Percentiles rank a stretch among this genome's conserved stretches.
These are phyloP conservation scores for Penicillium lividum DNA, from an alignment of 495 filamentous ascomycete genomes.

Conservation along the genomic window DNA sequence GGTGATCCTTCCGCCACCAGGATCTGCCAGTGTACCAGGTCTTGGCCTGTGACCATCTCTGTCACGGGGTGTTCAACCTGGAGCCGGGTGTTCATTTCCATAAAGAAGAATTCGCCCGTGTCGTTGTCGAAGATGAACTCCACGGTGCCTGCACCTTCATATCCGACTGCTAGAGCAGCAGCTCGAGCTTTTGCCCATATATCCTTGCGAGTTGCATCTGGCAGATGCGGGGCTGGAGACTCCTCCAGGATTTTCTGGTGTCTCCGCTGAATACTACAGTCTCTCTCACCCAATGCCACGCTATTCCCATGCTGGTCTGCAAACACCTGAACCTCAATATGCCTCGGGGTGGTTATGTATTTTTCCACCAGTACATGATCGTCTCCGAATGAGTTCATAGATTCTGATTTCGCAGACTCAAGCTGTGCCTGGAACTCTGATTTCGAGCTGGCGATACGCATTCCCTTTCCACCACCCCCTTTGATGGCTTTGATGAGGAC, in stretches of 20 bases:
- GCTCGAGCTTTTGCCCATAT: constrained; percentile 91
- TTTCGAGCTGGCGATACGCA: constrained; percentile 81
- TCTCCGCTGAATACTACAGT: constrained; percentile 82
- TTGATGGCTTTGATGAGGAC: constrained; percentile 97
- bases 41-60: constrained; percentile 93
- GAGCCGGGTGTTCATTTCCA: constrained; percentile 99
- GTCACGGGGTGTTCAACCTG: constrained; percentile 98
- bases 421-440: constrained; percentile 81
- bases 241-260: constrained; percentile 99
- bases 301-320: constrained; percentile 86
- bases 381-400: constrained; percentile 88
- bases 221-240: constrained; percentile 85
- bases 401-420: constrained; percentile 85
- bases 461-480: constrained; percentile 97
- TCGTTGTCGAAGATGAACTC: constrained; percentile 99
- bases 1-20: constrained; percentile 83
- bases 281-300: constrained; percentile 80
- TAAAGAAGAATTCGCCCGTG: constrained; percentile 92
- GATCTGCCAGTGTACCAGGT: constrained; percentile 96
- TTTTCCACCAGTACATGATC: constrained; percentile 97
- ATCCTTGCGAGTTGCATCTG: constrained; percentile 76
- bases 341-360: constrained; percentile 90
- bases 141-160: constrained; percentile 94
- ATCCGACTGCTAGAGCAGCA: constrained; percentile 88
- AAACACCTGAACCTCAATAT: constrained; percentile 98